Conservation (phyloP, 441 rosid genomes). For the Pelargonium australe region DNA sequence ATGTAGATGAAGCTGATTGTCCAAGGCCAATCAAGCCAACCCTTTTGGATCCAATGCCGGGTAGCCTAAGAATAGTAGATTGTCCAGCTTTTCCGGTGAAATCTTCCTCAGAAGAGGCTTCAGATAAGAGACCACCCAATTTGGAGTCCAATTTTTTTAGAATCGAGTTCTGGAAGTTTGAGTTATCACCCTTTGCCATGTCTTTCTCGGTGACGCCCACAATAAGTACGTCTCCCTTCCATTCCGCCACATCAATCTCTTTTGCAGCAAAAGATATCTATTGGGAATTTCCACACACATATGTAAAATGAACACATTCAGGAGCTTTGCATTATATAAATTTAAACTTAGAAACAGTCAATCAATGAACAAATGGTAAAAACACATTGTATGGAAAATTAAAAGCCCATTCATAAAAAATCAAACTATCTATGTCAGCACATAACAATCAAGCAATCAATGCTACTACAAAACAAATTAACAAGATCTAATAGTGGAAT, state of each 20-base stretch:
- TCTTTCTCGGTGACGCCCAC: constrained; percentile 88
- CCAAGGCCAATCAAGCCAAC: constrained; percentile 78
- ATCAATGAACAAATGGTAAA: background rate
- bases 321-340: background rate
- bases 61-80: constrained; percentile 62
- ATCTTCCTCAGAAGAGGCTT: constrained; percentile 76
- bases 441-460: background rate
- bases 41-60: constrained; percentile 65
- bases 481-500: background rate
- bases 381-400: background rate
- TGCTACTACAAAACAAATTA: background rate
- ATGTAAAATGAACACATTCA: background rate
- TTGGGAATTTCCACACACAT: constrained; percentile 18
- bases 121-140: constrained; percentile 57
- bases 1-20: constrained; percentile 42
- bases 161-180: constrained; percentile 63
- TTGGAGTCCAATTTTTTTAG: constrained; percentile 58
- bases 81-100: constrained; percentile 74
- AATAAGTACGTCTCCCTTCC: constrained; percentile 71
- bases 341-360: background rate
- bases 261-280: constrained; percentile 73
- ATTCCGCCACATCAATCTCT: constrained; percentile 52
- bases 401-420: background rate
- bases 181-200: constrained; percentile 39
- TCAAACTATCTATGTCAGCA: background rate